Percentiles rank a stretch among this genome's conserved stretches.
Conservation (phyloP, 176 grass and related monocot species). For the Aegilops umbellulata region DNA sequence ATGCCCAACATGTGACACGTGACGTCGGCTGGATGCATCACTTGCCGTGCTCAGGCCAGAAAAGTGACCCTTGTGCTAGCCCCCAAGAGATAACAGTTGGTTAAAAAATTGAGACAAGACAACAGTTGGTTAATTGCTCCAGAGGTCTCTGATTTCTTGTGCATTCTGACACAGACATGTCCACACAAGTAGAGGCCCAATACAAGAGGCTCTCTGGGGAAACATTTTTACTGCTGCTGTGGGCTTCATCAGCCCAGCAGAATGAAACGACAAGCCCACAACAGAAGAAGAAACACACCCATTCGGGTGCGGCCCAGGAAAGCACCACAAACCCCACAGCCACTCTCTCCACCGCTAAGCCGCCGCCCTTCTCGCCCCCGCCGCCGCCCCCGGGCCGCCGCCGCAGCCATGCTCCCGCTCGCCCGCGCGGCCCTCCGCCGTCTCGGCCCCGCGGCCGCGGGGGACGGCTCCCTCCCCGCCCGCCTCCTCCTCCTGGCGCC, state of each 20-base stretch:
- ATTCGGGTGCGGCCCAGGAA: constrained; percentile 2
- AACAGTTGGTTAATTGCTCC: no score
- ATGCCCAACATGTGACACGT: no score
- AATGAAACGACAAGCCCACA: background rate
- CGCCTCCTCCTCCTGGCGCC: constrained; percentile 5
- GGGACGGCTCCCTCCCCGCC: background rate
- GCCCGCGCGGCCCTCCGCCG: constrained; percentile 24
- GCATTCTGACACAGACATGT: background rate
- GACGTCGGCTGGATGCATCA: no score
- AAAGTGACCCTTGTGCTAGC: no score
- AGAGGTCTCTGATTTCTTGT: no score
- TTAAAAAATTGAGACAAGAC: no score
- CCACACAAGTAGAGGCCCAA: background rate
- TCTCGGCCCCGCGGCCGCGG: background rate
- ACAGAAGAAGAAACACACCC: background rate
- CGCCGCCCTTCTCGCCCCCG: constrained; percentile 1
- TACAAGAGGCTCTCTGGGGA: background rate
- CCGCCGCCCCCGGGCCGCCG: constrained; percentile 16
- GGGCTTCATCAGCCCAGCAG: no score
- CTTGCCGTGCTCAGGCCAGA: no score
- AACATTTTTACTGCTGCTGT: no score
- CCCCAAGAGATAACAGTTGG: no score
- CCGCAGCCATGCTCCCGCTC: constrained; percentile 35
- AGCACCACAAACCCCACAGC: constrained; percentile 18
- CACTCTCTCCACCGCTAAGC: constrained; percentile 7